phyloP scores from a whole-genome alignment of 139 green algal genomes.

The Chlorella vulgaris region DNA sequence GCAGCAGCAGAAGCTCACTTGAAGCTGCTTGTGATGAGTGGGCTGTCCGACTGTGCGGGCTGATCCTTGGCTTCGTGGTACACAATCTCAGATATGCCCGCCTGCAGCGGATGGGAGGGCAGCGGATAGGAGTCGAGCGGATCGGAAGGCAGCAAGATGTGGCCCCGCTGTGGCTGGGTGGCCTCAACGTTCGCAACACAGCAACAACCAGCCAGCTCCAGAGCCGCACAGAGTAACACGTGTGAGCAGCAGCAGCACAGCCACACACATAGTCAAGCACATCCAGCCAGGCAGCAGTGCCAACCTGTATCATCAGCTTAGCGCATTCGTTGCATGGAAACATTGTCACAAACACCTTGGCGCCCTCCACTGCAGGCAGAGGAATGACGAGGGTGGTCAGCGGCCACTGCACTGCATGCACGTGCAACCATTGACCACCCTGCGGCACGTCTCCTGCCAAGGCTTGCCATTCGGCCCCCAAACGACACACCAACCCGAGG shows the following conservation, averaged over 20 bases:
- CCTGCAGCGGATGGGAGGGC: too few species aligned
- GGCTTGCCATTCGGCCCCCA: not conserved
- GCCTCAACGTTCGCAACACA: too few species aligned
- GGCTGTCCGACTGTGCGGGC: not conserved
- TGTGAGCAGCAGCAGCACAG: too few species aligned
- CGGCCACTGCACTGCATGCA: too few species aligned
- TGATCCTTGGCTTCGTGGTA: constrained; percentile 77
- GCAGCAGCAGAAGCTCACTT: too few species aligned
- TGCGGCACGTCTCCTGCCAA: not conserved
- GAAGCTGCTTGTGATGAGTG: constrained; percentile 8
- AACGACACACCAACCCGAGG: constrained; percentile 33
- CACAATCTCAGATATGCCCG: constrained; percentile 90
- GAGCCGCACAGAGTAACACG: too few species aligned
- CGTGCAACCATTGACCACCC: not conserved
- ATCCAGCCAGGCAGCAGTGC: too few species aligned
- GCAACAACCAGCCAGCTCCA: too few species aligned
- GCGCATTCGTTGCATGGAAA: constrained; percentile 99
- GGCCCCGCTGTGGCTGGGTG: too few species aligned
- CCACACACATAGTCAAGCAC: not conserved
- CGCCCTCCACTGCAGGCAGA: constrained; percentile 24
- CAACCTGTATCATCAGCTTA: constrained; percentile 96
- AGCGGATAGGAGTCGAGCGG: too few species aligned
- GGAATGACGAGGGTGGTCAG: not conserved
- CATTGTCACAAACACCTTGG: constrained; percentile 95
- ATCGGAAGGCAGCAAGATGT: too few species aligned